Evolutionary conservation across 257 asterid species (phyloP).

Genomic region (Solanum virginianum): DNA sequence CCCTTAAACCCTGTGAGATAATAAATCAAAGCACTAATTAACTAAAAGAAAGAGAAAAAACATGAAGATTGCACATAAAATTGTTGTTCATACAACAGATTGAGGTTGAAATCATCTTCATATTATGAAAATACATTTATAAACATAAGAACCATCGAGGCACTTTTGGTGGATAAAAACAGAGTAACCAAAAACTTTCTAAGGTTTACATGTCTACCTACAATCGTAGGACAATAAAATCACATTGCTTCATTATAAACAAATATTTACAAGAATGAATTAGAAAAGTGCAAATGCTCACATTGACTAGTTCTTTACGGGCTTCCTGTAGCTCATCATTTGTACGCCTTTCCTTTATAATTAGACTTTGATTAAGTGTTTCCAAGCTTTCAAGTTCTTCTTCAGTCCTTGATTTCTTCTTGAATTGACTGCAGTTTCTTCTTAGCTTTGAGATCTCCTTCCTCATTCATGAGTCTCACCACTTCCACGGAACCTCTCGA

Average conservation of each 20-base stretch:
- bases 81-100: too few relatives aligned
- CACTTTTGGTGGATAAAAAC: neutral
- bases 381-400: conserved; percentile 41
- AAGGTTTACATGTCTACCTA: neutral
- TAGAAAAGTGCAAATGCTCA: conserved; percentile 16
- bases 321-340: conserved; percentile 70
- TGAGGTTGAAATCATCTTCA: too few relatives aligned
- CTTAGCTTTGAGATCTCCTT: conserved; percentile 36
- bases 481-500: conserved; percentile 45
- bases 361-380: conserved; percentile 28
- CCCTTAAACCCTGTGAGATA: conserved; percentile 3
- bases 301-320: conserved; percentile 45
- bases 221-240: neutral
- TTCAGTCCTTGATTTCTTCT: conserved; percentile 42
- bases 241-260: neutral
- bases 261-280: neutral
- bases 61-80: neutral
- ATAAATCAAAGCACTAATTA: neutral
- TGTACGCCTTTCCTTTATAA: conserved; percentile 41
- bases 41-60: neutral
- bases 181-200: neutral
- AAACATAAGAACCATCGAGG: too few relatives aligned
- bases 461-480: conserved; percentile 42
- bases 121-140: too few relatives aligned
- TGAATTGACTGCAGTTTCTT: conserved; percentile 32